Evolutionary conservation across 352 stramenopile species (phyloP), one percentile per base, ranked within the genome.

Genomic region (Globisporangium okanoganense): DNA sequence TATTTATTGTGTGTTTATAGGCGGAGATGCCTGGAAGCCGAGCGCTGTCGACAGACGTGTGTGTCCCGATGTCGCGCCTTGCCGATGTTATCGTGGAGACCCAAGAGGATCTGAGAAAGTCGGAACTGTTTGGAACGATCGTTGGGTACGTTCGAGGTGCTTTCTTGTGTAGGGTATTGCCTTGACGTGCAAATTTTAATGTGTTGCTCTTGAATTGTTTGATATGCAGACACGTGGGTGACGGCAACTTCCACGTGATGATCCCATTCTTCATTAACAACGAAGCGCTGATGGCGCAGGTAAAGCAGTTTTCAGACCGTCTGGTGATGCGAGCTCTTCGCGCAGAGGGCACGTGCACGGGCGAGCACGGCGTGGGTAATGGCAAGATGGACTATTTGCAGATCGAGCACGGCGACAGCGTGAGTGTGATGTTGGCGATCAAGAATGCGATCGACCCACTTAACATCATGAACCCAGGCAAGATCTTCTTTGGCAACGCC

Each of bases 171-270:
- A 24, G 24, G 5, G 1, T 38, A 6, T 33, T 40, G 2, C 7
- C 47, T 5, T 27, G 2, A 35, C 38, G 13, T 3, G 2, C 13
- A 18, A 47, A 9, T 12, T 50, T 49, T 71, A 25, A 71, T 33
- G 43, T 63, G 7, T 9, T 58, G 7, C 6, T 50, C 20, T 36
- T 12, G 27, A 20, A 20, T 49, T n/a, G 52, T 8, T 38, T 16
- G n/a, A 14, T 48, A 10, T 64, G 14, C 40, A 85, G 72, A 63
- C 88, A 96, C 63, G 83, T 96, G 3, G 87, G 97, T 22, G 97
- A 99, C 67, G 97, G 96, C 44, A 99, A 99, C 77, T 99, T 99
- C 72, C 97, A 99, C 76, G 95, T 95, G 47, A 98, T 99, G 71
- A 73, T 99, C 50, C 92, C 97, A 22, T 89, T 96, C 64, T 78